phyloP scores from a whole-genome alignment of 2,329 filamentous ascomycete genomes.

The Truncatella angustata region DNA sequence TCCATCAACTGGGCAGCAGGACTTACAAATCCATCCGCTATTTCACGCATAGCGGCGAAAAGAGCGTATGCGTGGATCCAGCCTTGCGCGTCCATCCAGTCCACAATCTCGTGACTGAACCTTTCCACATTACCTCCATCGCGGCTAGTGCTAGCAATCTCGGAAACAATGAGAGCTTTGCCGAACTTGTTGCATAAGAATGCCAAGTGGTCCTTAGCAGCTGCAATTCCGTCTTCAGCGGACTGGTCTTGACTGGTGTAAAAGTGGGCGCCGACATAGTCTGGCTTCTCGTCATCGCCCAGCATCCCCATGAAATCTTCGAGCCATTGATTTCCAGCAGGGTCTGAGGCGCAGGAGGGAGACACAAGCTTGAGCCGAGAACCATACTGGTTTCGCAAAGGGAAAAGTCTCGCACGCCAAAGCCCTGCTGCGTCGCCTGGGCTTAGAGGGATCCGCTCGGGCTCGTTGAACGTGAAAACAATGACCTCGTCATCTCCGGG shows the following conservation, averaged over 20 bases:
- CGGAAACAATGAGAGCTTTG: conserved; percentile 28
- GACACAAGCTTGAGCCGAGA: conserved; percentile 15
- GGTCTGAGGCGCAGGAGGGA: background rate
- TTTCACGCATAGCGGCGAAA: conserved; percentile 40
- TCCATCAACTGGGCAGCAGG: conserved; percentile 45
- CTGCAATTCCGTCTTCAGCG: too few species aligned
- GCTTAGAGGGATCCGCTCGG: conserved; percentile 3
- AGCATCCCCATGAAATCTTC: too few species aligned
- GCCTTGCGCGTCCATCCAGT: conserved; percentile 40
- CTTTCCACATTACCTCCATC: conserved; percentile 32
- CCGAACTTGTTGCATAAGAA: background rate
- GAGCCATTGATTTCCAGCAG: conserved; percentile 8
- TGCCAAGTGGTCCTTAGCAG: conserved; percentile 16
- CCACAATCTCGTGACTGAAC: conserved; percentile 37
- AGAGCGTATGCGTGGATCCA: conserved; percentile 43
- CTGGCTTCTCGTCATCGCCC: too few species aligned
- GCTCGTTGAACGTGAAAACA: conserved; percentile 9
- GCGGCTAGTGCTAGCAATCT: conserved; percentile 39
- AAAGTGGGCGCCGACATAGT: too few species aligned
- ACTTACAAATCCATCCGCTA: conserved; percentile 43
- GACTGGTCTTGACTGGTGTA: too few species aligned
- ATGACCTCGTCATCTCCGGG: too few species aligned
- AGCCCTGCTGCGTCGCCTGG: background rate
- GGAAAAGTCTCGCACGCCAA: background rate
- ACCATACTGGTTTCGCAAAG: conserved; percentile 19